Base-by-base conservation (phyloP, 2,329 filamentous ascomycete species). In the Aspergillus alliaceus region DNA sequence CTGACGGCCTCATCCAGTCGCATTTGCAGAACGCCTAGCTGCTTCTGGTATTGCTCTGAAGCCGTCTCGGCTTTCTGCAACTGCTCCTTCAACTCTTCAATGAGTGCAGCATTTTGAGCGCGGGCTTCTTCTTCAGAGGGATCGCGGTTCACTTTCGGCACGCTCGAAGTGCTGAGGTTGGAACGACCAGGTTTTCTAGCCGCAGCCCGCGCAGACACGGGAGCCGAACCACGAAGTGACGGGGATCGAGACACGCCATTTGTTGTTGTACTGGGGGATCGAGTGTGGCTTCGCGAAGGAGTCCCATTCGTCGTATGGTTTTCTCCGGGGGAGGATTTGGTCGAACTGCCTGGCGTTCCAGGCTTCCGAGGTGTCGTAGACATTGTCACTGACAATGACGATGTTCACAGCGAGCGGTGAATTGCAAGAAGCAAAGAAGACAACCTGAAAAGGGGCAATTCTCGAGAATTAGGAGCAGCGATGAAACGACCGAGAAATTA, bases 61-160 rank as follows among this genome's bases (percentile, higher is more conserved):
- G 85, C 80, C 50, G 81, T 83, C 76, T 97, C 93, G 22, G 92
- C 90, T 74, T 89, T 90, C 67, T 90, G 85, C 51, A 97, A 81
- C 56, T 91, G 87, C 63, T 91, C 87, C 76, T 91, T 92, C 58
- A 97, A 79, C 63, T 97, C 92, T 62, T 96, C 90, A 57, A 96
- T 83, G 56, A 90, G 79, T 15, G 90, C 88, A 40, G 91, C 82
- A 60, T 89, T 88, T 75, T 95, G 91, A 18, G 90, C 91, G 65
- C 90, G 87, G 60, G 87, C 87, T 51, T 93, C 89, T 62, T 91
- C 84, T 55, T 90, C 87, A 49, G 74, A 74, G 32, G 80, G 80
- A 59, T 83, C 82, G 51, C 81, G 77, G 40, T 74, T 70, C 48
- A 73, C 69, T 57, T 78, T 79, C 60, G 80, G 73, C 25, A 77